These are phyloP conservation scores for Suillus subaureus DNA, from an alignment of 768 basidiomycete species.

Conservation along the genomic window DNA sequence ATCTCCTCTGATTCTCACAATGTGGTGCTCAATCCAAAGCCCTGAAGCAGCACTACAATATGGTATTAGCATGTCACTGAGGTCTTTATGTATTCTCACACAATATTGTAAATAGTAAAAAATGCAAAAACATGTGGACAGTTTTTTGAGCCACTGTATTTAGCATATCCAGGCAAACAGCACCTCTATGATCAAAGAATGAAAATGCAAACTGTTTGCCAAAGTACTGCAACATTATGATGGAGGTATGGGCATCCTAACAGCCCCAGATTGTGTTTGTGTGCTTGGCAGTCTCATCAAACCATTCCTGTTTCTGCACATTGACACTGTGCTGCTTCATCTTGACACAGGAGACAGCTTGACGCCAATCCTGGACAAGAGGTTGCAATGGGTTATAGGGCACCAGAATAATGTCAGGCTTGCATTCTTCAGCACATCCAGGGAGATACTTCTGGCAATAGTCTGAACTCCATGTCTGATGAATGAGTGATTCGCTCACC, in stretches of 20 bases:
- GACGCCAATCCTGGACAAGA: neutral
- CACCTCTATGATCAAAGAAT: neutral
- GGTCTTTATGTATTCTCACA: too few relatives aligned
- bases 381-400: neutral
- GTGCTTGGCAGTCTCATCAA: neutral
- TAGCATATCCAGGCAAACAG: too few relatives aligned
- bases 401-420: neutral
- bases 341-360: neutral
- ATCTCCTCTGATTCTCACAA: too few relatives aligned
- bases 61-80: too few relatives aligned
- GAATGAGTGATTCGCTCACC: too few relatives aligned
- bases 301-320: neutral
- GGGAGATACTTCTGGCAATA: neutral
- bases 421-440: neutral
- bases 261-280: neutral
- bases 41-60: too few relatives aligned
- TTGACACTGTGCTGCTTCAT: neutral
- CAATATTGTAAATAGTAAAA: too few relatives aligned
- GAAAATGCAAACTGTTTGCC: neutral
- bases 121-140: too few relatives aligned
- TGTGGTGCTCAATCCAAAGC: too few relatives aligned
- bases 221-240: neutral
- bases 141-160: too few relatives aligned
- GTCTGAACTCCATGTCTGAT: neutral
- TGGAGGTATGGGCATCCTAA: neutral